Percentiles rank a stretch among this genome's conserved stretches.
Evolutionary conservation across 148 eudicot species (phyloP).

Genomic region (Heliamphora exappendiculata): DNA sequence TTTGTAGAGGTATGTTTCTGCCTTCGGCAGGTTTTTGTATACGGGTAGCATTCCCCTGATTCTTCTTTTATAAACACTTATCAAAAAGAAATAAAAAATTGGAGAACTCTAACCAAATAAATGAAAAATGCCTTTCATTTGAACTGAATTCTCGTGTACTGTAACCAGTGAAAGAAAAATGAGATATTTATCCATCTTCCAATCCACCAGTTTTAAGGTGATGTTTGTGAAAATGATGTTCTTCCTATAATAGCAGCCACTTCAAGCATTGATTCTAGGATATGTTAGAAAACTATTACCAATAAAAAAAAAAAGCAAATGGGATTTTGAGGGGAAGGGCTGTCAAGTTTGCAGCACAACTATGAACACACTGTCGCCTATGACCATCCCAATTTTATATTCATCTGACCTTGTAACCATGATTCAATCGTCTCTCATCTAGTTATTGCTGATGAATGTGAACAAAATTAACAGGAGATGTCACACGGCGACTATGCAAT

Average conservation of each 20-base stretch:
- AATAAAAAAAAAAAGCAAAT: background rate
- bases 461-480: constrained; percentile 39
- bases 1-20: too few relatives aligned
- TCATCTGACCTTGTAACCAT: background rate
- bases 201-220: background rate
- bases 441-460: background rate
- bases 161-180: background rate
- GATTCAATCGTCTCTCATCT: background rate
- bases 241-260: background rate
- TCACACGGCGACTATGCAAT: constrained; percentile 61
- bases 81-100: too few relatives aligned
- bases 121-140: background rate
- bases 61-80: too few relatives aligned
- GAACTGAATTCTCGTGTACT: too few relatives aligned
- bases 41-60: too few relatives aligned
- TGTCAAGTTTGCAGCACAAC: background rate
- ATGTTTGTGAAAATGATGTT: background rate
- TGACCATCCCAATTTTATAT: background rate
- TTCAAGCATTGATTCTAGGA: background rate
- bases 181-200: background rate
- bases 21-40: too few relatives aligned
- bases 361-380: background rate
- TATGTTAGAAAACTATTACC: background rate
- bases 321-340: background rate
- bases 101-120: too few relatives aligned